Evolutionary conservation across 139 green algal species (phyloP).

Genomic region (Chlamydomonas eustigma): DNA sequence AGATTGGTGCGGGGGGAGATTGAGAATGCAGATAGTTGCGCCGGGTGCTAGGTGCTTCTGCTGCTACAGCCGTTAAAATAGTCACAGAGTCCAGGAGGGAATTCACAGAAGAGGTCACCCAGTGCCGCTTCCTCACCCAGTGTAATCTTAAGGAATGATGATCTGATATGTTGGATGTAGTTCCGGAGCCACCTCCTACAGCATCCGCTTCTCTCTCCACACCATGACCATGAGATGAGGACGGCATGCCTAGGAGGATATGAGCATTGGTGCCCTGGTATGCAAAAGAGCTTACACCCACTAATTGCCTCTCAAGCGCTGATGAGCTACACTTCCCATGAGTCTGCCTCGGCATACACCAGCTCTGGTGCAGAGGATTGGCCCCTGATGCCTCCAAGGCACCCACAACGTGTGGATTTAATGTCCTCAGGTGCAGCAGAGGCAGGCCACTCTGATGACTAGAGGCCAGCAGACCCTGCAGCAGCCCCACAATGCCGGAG

Average conservation of each 20-base stretch:
- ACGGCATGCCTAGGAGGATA: slow-evolving; percentile 36
- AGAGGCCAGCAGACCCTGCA: slow-evolving; percentile 30
- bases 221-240: too few relatives aligned
- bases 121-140: too few relatives aligned
- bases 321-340: not conserved
- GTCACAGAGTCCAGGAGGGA: too few relatives aligned
- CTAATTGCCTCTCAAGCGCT: slow-evolving; percentile 29
- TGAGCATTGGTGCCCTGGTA: slow-evolving; percentile 73
- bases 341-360: slow-evolving; percentile 15
- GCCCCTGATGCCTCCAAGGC: not conserved
- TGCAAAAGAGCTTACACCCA: slow-evolving; percentile 19
- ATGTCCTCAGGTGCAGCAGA: slow-evolving; percentile 49
- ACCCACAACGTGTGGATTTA: slow-evolving; percentile 57
- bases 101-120: too few relatives aligned
- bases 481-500: slow-evolving; percentile 53
- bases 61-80: too few relatives aligned
- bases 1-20: too few relatives aligned
- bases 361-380: not conserved
- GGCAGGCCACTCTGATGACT: slow-evolving; percentile 15
- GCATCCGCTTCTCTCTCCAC: too few relatives aligned
- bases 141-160: too few relatives aligned
- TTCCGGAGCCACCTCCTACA: too few relatives aligned
- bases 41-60: too few relatives aligned
- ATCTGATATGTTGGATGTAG: too few relatives aligned
- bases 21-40: too few relatives aligned